Evolutionary conservation across 495 filamentous ascomycete genomes (phyloP).

Genomic region (Neohortaea acidophila): DNA sequence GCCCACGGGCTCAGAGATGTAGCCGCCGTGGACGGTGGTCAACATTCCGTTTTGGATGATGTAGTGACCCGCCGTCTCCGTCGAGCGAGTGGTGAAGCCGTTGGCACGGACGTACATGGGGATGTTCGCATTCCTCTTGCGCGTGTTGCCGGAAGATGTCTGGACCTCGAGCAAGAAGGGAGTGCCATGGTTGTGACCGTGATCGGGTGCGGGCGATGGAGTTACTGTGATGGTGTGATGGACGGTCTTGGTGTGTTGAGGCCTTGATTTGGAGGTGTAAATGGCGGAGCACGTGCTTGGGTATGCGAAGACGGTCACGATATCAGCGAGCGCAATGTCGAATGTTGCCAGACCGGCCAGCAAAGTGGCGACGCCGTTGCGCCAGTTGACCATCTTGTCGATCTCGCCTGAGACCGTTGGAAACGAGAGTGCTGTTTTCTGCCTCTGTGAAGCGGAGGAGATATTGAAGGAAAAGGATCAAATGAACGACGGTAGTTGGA

Average conservation of each 20-base stretch:
- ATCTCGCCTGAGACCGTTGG: too few species aligned
- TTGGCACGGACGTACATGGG: slow-evolving; percentile 11
- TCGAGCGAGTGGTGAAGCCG: slow-evolving; percentile 17
- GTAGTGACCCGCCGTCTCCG: slow-evolving; percentile 10
- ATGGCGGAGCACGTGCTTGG: slow-evolving; percentile 10
- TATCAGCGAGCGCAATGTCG: too few species aligned
- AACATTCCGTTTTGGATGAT: slow-evolving; percentile 11
- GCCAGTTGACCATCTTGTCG: too few species aligned
- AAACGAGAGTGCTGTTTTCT: too few species aligned
- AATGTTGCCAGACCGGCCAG: too few species aligned
- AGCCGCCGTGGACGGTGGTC: slow-evolving; percentile 2
- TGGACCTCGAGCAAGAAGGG: slow-evolving; percentile 14
- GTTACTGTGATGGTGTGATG: slow-evolving; percentile 14
- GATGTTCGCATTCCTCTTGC: slow-evolving; percentile 2
- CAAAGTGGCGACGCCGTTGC: too few species aligned
- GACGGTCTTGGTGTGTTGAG: slow-evolving; percentile 9
- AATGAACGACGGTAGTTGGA: too few species aligned
- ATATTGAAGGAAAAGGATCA: too few species aligned
- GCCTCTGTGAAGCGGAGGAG: too few species aligned
- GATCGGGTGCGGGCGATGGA: slow-evolving; percentile 10
- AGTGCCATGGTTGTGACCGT: slow-evolving; percentile 13
- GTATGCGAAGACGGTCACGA: slow-evolving; percentile 11
- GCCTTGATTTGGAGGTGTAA: slow-evolving; percentile 6
- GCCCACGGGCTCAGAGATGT: slow-evolving; percentile 2
- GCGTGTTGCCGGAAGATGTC: not conserved